Evolutionary conservation across 768 basidiomycete species (phyloP).

Genomic region (Tylopilus vinaceipallidus): DNA sequence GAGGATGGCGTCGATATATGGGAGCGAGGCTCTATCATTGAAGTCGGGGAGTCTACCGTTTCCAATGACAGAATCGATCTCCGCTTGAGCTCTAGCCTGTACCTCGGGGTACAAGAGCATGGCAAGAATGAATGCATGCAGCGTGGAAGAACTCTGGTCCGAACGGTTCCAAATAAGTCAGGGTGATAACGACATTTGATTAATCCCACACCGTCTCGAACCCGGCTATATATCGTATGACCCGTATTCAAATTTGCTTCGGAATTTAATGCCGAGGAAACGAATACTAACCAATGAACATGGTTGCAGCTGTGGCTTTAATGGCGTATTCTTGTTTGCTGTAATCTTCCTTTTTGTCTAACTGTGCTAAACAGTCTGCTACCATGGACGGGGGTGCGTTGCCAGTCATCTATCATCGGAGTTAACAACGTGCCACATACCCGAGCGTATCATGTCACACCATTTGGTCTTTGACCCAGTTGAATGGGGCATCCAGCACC

Average conservation of each 20-base stretch:
- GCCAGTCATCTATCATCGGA: slow-evolving; percentile 10
- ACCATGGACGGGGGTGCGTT: slow-evolving; percentile 26
- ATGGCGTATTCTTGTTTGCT: slow-evolving; percentile 23
- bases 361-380: slow-evolving; percentile 19
- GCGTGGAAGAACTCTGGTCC: slow-evolving; percentile 23
- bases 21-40: slow-evolving; percentile 29
- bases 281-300: slow-evolving; percentile 21
- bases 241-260: too few relatives aligned
- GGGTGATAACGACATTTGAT: background rate
- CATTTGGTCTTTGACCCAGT: slow-evolving; percentile 25
- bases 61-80: slow-evolving; percentile 28
- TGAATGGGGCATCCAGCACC: slow-evolving; percentile 24
- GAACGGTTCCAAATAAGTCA: background rate
- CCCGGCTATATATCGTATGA: too few relatives aligned
- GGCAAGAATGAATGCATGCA: slow-evolving; percentile 27
- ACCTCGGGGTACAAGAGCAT: slow-evolving; percentile 29
- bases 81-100: slow-evolving; percentile 25
- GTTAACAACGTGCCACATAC: too few relatives aligned
- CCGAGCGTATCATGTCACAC: slow-evolving; percentile 4
- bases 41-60: slow-evolving; percentile 24
- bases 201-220: slow-evolving; percentile 22
- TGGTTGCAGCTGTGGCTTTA: slow-evolving; percentile 24
- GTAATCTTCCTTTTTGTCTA: slow-evolving; percentile 16
- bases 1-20: slow-evolving; percentile 42
- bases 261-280: background rate